Conservation (phyloP, 495 filamentous ascomycete genomes). For the Lichenothelia convexa region DNA sequence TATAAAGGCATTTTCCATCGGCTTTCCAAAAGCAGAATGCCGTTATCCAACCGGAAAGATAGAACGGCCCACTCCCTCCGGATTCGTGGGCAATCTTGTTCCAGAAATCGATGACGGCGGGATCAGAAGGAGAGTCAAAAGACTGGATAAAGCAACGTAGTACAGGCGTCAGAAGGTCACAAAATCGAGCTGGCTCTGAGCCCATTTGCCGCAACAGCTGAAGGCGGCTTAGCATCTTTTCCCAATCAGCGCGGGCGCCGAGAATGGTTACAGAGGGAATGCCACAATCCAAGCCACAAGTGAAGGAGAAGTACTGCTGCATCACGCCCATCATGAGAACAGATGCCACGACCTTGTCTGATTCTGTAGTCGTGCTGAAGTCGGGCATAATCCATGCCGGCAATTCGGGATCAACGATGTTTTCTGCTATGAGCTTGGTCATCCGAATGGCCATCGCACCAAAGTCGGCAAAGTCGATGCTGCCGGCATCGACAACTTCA, state of each 20-base stretch:
- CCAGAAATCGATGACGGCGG: constrained; percentile 23
- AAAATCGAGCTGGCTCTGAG: constrained; percentile 15
- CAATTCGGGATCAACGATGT: constrained; percentile 20
- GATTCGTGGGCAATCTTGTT: constrained; percentile 11
- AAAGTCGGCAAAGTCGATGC: constrained; percentile 3
- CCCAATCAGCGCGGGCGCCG: constrained; percentile 26
- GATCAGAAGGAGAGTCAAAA: constrained; percentile 5
- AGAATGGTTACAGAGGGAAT: constrained; percentile 32
- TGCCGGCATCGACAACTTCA: neutral
- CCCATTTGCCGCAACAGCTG: constrained; percentile 24
- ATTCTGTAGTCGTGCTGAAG: constrained; percentile 25
- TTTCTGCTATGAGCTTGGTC: constrained; percentile 18
- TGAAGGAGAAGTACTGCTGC: constrained; percentile 25
- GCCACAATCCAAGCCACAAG: constrained; percentile 18
- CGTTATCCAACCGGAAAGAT: constrained; percentile 28
- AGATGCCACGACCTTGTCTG: constrained; percentile 18
- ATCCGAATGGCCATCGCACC: constrained; percentile 9
- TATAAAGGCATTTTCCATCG: constrained; percentile 15
- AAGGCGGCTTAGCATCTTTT: constrained; percentile 16
- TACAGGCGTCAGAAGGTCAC: constrained; percentile 3
- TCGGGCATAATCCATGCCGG: constrained; percentile 24
- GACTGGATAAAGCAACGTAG: constrained; percentile 8
- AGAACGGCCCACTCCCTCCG: constrained; percentile 14
- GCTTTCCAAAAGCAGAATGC: constrained; percentile 31
- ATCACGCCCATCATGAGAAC: constrained; percentile 27